Evolutionary conservation across 2,329 filamentous ascomycete species (phyloP).

Genomic region (Fusarium nurragi): DNA sequence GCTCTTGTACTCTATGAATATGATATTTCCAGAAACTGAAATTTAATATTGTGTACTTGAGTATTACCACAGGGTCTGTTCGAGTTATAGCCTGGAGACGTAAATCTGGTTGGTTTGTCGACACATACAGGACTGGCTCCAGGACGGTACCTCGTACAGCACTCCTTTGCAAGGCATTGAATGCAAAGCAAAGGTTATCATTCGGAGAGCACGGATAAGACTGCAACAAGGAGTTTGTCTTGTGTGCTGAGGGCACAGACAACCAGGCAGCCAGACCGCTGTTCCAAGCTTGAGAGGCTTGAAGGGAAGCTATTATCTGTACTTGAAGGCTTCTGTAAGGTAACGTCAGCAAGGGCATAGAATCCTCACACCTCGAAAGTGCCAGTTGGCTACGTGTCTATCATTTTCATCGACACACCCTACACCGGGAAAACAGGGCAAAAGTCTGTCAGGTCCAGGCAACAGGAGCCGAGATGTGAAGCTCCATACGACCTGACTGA

Average conservation of each 20-base stretch:
- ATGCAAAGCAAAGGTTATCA: background rate
- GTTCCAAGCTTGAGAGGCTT: constrained; percentile 10
- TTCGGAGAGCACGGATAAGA: constrained; percentile 4
- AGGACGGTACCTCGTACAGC: too few species aligned
- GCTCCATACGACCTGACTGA: constrained; percentile 1
- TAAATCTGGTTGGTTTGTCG: too few species aligned
- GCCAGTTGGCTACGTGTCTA: background rate
- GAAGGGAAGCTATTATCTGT: background rate
- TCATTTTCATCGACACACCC: constrained; percentile 2
- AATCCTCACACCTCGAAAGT: background rate
- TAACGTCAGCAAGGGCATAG: background rate
- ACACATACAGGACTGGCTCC: too few species aligned
- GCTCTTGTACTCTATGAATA: constrained; percentile 7
- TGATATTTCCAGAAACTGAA: background rate
- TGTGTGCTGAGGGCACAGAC: constrained; percentile 1
- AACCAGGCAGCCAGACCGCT: constrained; percentile 16
- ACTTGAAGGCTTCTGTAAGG: background rate
- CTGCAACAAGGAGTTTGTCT: background rate
- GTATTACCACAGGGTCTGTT: background rate
- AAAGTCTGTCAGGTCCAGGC: background rate
- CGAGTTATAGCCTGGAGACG: too few species aligned
- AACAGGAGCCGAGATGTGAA: constrained; percentile 26
- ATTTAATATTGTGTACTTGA: background rate
- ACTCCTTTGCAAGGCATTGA: background rate
- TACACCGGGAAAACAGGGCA: background rate